These are phyloP conservation scores for Talaromyces sp. DNA, from an alignment of 2,329 filamentous ascomycete genomes.

Conservation along the genomic window DNA sequence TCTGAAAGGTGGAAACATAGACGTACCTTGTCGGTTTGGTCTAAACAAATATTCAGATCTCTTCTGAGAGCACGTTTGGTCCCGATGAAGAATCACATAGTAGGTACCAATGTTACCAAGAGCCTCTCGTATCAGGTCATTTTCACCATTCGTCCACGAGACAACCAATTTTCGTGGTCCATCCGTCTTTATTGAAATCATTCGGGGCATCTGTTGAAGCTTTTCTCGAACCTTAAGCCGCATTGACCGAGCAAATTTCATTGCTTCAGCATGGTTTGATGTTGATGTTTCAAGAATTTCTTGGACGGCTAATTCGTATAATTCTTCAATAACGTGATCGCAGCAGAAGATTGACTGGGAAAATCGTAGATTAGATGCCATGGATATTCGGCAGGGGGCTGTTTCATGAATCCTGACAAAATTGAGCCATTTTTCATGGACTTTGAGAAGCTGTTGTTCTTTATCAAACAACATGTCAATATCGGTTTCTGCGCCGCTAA, in stretches of 20 bases:
- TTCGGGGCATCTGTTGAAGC: background rate
- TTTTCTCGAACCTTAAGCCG: background rate
- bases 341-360: background rate
- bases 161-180: background rate
- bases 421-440: constrained; percentile 5
- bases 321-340: background rate
- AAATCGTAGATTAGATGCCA: background rate
- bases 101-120: background rate
- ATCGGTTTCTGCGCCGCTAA: background rate
- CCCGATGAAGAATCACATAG: background rate
- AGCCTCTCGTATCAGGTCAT: background rate
- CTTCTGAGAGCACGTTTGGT: background rate
- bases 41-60: background rate
- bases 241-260: background rate
- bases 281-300: background rate
- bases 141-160: background rate
- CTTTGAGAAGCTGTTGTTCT: background rate
- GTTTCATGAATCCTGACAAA: background rate
- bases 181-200: background rate
- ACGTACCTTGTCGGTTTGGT: too few relatives aligned
- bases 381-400: background rate
- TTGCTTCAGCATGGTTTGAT: background rate
- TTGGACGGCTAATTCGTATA: background rate
- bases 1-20: background rate
- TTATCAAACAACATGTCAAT: background rate